A percentile compares a stretch with the other conserved stretches of the same genome.
phyloP scores from a whole-genome alignment of 2,329 filamentous ascomycete species.

The Trichoderma koningii region DNA sequence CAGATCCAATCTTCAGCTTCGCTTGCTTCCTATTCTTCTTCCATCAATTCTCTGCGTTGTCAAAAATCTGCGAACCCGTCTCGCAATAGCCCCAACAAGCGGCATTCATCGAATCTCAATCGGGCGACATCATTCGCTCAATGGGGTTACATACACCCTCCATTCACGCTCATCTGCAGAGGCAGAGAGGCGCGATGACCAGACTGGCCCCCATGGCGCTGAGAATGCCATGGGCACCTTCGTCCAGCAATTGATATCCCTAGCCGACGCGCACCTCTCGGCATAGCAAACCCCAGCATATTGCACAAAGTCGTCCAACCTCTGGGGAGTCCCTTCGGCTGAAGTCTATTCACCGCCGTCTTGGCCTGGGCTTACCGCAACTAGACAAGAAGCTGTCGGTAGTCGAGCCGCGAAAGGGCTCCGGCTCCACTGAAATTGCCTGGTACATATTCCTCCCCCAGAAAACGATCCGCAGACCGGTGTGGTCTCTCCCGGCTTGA shows the following conservation, averaged over 20 bases:
- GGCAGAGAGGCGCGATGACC: too few species aligned
- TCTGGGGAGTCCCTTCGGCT: slow-evolving; percentile 6
- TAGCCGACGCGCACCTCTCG: not conserved
- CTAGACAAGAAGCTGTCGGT: slow-evolving; percentile 22
- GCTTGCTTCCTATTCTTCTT: not conserved
- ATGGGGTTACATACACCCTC: too few species aligned
- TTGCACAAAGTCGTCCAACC: slow-evolving; percentile 3
- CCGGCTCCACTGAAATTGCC: slow-evolving; percentile 20
- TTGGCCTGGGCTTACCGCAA: slow-evolving; percentile 20
- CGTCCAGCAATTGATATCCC: too few species aligned
- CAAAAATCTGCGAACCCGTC: too few species aligned
- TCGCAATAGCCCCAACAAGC: too few species aligned
- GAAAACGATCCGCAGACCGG: slow-evolving; percentile 2
- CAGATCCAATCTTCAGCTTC: not conserved
- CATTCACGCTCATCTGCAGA: too few species aligned
- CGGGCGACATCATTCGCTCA: too few species aligned
- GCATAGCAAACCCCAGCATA: not conserved
- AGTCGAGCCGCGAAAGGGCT: slow-evolving; percentile 15
- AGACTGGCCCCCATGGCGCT: too few species aligned
- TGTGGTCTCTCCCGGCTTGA: not conserved
- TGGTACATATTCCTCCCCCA: not conserved
- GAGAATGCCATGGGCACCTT: too few species aligned
- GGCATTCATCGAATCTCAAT: too few species aligned
- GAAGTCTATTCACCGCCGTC: slow-evolving; percentile 25
- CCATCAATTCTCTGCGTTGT: not conserved